Evolutionary conservation across 768 basidiomycete genomes (phyloP), one percentile per base, ranked within the genome.

Genomic region (Tulasnella sp.): DNA sequence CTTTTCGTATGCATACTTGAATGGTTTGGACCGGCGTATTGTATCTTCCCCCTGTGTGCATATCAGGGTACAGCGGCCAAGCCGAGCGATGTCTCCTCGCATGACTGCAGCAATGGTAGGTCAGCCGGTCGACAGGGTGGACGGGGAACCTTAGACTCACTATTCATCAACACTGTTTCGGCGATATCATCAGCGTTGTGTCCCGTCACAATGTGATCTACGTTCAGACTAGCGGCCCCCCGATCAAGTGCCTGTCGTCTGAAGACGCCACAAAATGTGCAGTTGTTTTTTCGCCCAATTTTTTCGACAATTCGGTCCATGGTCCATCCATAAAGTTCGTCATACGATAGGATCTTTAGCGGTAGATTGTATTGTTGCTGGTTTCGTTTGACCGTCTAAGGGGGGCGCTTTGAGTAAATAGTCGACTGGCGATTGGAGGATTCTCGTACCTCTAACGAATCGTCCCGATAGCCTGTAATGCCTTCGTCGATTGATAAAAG

Each of bases 141-240:
- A 7, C 46, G 7, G 48, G 71, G n/a, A 58, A 39, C 10, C 9
- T 6, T 34, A 24, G 38, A 34, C 88, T 81, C 79, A 97, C 97
- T 95, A 83, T 99, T 99, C 98, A 99, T 99, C 38, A 99, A 86
- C 2, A 99, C 94, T 0, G 98, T 99, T 86, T 99, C 98, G 8
- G 98, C 98, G 52, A 99, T 97, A 85, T 99, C 98, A 84, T 99
- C 98, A 68, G 98, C 98, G 83, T 99, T 99, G 85, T 99, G 98
- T 1, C 98, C 98, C 0, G 98, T 99, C 9, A 99, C 96, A 80
- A 99, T 98, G 84, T 99, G 98, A 81, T 98, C 96, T 19, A 99
- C 97, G 44, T 91, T 88, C 42, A 99, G 87, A 84, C 92, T 90
- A 4, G 93, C 90, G 4, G 97, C 98, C 1, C 98, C 98, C 80